phyloP scores from a whole-genome alignment of 768 basidiomycete species.

The Tulasnella sp. region DNA sequence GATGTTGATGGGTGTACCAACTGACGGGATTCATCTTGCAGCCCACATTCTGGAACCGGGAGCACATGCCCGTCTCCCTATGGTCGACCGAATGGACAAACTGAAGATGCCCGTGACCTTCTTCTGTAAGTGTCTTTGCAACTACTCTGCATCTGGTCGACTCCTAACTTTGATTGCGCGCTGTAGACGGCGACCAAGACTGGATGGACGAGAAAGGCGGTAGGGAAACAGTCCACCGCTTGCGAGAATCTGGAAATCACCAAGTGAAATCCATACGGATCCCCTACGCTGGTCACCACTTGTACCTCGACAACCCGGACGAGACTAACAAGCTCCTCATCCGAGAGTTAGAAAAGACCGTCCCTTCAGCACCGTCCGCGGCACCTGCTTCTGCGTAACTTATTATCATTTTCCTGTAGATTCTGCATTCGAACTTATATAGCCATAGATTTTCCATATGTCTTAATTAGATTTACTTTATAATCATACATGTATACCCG shows the following conservation, averaged over 20 bases:
- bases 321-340: slow-evolving; percentile 66
- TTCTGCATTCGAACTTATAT: not conserved
- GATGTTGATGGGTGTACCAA: slow-evolving; percentile 1
- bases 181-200: slow-evolving; percentile 73
- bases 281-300: slow-evolving; percentile 71
- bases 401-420: not conserved
- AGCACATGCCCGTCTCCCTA: slow-evolving; percentile 73
- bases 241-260: slow-evolving; percentile 66
- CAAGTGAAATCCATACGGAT: slow-evolving; percentile 66
- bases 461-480: not conserved
- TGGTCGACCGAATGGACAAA: slow-evolving; percentile 67
- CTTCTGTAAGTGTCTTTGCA: slow-evolving; percentile 63
- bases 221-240: slow-evolving; percentile 52
- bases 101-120: slow-evolving; percentile 86
- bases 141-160: slow-evolving; percentile 10
- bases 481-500: too few relatives aligned
- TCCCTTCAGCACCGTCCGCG: not conserved
- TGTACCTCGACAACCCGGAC: slow-evolving; percentile 79
- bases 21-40: slow-evolving; percentile 20
- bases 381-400: not conserved
- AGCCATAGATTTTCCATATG: not conserved
- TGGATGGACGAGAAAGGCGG: slow-evolving; percentile 97
- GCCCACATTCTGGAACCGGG: slow-evolving; percentile 87
- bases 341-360: slow-evolving; percentile 50
- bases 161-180: slow-evolving; percentile 1